phyloP scores from a whole-genome alignment of 2,329 filamentous ascomycete species.

The Exophiala spinifera region DNA sequence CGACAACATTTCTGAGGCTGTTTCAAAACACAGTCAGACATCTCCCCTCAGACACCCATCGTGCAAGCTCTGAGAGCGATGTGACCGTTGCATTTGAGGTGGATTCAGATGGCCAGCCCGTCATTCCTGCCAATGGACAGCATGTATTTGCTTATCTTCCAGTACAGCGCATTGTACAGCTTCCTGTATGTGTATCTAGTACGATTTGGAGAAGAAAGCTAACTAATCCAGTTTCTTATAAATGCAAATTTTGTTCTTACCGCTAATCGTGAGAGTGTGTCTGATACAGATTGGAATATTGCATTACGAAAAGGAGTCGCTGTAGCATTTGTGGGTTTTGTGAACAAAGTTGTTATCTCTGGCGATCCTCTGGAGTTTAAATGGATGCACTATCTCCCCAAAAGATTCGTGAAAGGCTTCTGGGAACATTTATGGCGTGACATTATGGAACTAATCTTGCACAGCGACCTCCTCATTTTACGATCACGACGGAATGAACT shows the following conservation, averaged over 20 bases:
- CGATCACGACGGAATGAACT: slow-evolving; percentile 3
- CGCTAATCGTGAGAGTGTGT: slow-evolving; percentile 5
- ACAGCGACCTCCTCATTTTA: background rate
- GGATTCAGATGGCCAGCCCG: slow-evolving; percentile 5
- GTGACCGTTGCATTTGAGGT: slow-evolving; percentile 17
- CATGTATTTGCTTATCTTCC: slow-evolving; percentile 32
- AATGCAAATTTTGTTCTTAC: slow-evolving; percentile 12
- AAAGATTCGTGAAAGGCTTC: slow-evolving; percentile 6
- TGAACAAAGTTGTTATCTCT: background rate
- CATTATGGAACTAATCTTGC: slow-evolving; percentile 1
- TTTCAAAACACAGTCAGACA: slow-evolving; percentile 4
- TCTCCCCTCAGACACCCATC: slow-evolving; percentile 4
- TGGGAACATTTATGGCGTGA: slow-evolving; percentile 8
- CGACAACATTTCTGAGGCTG: slow-evolving; percentile 9
- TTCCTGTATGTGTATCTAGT: slow-evolving; percentile 1
- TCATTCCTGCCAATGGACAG: slow-evolving; percentile 6
- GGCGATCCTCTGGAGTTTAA: slow-evolving; percentile 5
- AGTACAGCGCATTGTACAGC: slow-evolving; percentile 3
- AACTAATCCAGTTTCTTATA: slow-evolving; percentile 10
- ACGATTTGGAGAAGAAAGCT: background rate
- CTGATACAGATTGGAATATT: slow-evolving; percentile 6
- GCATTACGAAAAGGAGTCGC: slow-evolving; percentile 3
- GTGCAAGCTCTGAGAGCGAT: background rate
- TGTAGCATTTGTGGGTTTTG: slow-evolving; percentile 2
- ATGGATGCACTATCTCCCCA: slow-evolving; percentile 19